Conservation (phyloP, 2,329 filamentous ascomycete genomes). For the Sarocladiaceae sp. region DNA sequence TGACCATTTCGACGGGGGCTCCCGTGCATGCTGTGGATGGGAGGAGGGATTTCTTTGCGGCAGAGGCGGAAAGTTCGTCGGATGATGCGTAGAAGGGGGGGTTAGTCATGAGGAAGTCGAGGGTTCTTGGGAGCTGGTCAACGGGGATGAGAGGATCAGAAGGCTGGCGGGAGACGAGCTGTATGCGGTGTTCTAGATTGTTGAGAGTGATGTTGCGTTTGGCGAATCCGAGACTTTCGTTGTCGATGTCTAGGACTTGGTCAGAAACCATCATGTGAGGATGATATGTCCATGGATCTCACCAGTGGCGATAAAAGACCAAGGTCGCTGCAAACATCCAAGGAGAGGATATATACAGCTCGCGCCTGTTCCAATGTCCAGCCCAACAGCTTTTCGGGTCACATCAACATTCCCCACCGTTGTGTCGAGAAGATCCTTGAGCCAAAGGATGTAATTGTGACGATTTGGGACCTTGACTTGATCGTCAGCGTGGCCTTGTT, state of each 20-base stretch:
- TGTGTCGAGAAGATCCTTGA: conserved; percentile 74
- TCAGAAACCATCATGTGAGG: too few species aligned
- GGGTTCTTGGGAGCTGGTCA: conserved; percentile 23
- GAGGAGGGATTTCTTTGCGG: conserved; percentile 57
- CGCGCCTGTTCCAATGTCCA: conserved; percentile 87
- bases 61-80: conserved; percentile 60
- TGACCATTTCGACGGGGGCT: conserved; percentile 79
- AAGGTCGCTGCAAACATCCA: conserved; percentile 63
- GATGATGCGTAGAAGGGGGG: conserved; percentile 86
- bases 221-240: conserved; percentile 60
- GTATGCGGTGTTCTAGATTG: conserved; percentile 55
- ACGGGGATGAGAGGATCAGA: conserved; percentile 58
- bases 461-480: conserved; percentile 48
- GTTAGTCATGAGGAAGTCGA: conserved; percentile 90
- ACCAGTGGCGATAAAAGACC: conserved; percentile 66
- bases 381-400: conserved; percentile 52
- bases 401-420: conserved; percentile 46
- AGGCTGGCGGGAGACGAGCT: conserved; percentile 48
- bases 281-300: too few species aligned
- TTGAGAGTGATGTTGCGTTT: conserved; percentile 63
- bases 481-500: neutral
- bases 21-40: conserved; percentile 74
- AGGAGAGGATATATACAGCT: conserved; percentile 89
- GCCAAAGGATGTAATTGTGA: conserved; percentile 86
- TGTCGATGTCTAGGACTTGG: conserved; percentile 71